These are phyloP conservation scores for Triticum timopheevii DNA, from an alignment of 176 grass and related monocot genomes.

Conservation along the genomic window DNA sequence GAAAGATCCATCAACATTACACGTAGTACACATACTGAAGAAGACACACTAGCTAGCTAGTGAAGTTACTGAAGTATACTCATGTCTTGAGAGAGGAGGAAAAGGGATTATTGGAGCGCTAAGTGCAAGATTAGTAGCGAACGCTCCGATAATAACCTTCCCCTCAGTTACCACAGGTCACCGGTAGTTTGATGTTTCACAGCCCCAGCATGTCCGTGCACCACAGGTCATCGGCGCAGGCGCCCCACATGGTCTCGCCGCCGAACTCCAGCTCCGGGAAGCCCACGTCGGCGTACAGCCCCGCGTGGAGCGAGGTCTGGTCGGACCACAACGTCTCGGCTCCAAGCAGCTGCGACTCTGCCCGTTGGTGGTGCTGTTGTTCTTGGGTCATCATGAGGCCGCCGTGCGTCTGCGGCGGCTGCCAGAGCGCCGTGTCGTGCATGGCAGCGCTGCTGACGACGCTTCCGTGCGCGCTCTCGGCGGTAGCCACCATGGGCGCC, in stretches of 20 bases:
- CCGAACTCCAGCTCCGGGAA: conserved; percentile 52
- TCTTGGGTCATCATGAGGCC: not conserved
- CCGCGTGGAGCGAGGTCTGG: conserved; percentile 28
- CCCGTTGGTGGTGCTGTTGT: not conserved
- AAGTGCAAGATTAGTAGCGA: not conserved
- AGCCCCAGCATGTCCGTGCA: conserved; percentile 44
- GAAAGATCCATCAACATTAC: not conserved
- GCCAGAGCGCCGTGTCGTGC: conserved; percentile 11
- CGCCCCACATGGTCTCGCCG: conserved; percentile 55
- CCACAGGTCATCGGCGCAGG: conserved; percentile 58
- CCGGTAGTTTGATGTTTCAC: conserved; percentile 8
- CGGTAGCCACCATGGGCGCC: not conserved
- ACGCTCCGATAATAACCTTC: conserved; percentile 30
- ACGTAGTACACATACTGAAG: not conserved
- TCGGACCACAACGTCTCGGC: conserved; percentile 42
- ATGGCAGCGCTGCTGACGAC: not conserved
- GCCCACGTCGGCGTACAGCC: conserved; percentile 17
- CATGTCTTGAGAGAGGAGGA: not conserved
- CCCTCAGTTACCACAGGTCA: not conserved
- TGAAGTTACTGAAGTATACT: not conserved
- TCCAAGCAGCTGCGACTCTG: not conserved
- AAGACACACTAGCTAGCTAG: not conserved
- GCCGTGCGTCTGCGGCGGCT: not conserved
- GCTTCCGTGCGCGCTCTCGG: conserved; percentile 30
- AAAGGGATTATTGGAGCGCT: conserved; percentile 44